Conservation (phyloP, 2,329 filamentous ascomycete genomes). For the Fusarium sp. region DNA sequence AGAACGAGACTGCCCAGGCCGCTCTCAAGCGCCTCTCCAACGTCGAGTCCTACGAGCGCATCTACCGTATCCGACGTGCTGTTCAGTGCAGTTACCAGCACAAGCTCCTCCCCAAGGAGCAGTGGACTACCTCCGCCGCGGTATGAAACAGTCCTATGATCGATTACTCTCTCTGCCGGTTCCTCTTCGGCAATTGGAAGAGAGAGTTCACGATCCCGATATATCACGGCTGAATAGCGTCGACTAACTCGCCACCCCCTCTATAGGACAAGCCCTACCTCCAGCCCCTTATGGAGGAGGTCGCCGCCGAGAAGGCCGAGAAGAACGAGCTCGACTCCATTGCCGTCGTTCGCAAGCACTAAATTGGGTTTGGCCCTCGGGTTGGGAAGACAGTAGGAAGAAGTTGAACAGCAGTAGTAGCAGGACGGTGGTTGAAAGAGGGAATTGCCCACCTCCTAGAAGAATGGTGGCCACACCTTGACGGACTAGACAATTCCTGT, state of each 20-base stretch:
- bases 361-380: constrained; percentile 38
- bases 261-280: constrained; percentile 67
- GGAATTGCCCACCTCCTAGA: constrained; percentile 41
- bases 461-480: constrained; percentile 39
- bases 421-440: constrained; percentile 42
- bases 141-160: constrained; percentile 50
- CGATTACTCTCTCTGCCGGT: constrained; percentile 5
- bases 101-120: constrained; percentile 71
- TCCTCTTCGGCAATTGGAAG: constrained; percentile 36
- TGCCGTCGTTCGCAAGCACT: constrained; percentile 63
- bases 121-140: constrained; percentile 70
- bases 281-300: constrained; percentile 63
- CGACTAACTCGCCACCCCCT: constrained; percentile 34
- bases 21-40: constrained; percentile 91
- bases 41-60: constrained; percentile 94
- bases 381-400: constrained; percentile 18
- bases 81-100: constrained; percentile 79
- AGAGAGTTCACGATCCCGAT: constrained; percentile 33
- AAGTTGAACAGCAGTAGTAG: constrained; percentile 29
- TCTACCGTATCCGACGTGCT: constrained; percentile 96
- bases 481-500: constrained; percentile 51
- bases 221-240: constrained; percentile 19
- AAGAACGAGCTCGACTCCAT: constrained; percentile 65
- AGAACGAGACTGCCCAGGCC: constrained; percentile 85
- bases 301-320: constrained; percentile 65